Conservation (phyloP, 192 early-diverging fungal species). For the Backusella circina region DNA sequence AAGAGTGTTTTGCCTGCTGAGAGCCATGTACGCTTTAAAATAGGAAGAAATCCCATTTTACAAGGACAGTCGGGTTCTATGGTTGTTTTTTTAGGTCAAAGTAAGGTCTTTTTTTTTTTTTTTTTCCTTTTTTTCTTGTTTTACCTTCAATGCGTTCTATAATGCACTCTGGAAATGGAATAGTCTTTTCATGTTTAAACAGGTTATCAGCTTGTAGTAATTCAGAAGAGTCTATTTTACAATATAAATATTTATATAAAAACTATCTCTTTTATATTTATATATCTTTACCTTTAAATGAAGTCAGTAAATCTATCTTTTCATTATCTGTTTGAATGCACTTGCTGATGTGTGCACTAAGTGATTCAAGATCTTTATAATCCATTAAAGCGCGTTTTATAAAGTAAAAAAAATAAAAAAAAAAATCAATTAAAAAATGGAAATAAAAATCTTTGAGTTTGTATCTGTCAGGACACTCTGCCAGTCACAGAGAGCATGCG, state of each 20-base stretch:
- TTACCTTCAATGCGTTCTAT: not conserved
- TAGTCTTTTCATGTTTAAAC: not conserved
- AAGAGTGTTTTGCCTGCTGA: not conserved
- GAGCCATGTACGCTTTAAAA: not conserved
- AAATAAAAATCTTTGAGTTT: not conserved
- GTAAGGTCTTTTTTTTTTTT: too few relatives aligned
- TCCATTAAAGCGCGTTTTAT: not conserved
- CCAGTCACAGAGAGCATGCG: too few relatives aligned
- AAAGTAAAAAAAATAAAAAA: not conserved
- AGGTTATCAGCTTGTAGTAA: not conserved
- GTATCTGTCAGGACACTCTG: not conserved
- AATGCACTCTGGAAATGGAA: not conserved
- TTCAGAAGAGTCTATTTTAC: not conserved
- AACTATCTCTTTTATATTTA: too few relatives aligned
- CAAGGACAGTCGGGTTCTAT: not conserved
- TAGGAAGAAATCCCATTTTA: slow-evolving; percentile 8
- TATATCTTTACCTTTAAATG: not conserved
- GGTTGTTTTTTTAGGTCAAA: not conserved
- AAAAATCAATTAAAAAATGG: not conserved
- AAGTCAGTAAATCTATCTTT: not conserved
- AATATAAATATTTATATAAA: not conserved
- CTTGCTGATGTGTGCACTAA: not conserved
- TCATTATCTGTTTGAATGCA: not conserved
- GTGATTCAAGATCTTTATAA: not conserved
- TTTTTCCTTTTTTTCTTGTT: not conserved